Evolutionary conservation across 2,329 filamentous ascomycete genomes (phyloP).

Genomic region (Xylariaceae sp.): DNA sequence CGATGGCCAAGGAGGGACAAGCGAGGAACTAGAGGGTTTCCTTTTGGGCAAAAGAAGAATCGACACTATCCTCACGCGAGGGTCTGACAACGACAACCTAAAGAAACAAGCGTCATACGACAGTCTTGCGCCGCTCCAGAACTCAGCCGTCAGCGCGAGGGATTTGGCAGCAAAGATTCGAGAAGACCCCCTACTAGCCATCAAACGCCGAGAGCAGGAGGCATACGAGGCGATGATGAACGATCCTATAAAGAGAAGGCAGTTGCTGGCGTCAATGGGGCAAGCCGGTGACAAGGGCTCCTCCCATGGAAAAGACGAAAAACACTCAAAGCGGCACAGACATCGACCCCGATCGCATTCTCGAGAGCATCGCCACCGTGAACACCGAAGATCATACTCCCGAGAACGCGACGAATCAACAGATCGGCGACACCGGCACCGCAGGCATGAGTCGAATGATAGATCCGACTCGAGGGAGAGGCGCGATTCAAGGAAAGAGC

Average conservation of each 20-base stretch:
- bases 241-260: constrained; percentile 70
- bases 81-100: constrained; percentile 78
- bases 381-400: constrained; percentile 48
- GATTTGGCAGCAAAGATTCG: constrained; percentile 87
- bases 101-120: constrained; percentile 74
- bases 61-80: constrained; percentile 80
- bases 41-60: constrained; percentile 90
- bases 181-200: constrained; percentile 89
- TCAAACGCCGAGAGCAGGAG: constrained; percentile 89
- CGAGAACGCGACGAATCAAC: constrained; percentile 48
- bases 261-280: constrained; percentile 70
- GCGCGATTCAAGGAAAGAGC: constrained; percentile 32
- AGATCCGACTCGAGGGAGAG: constrained; percentile 42
- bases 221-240: constrained; percentile 82
- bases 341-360: constrained; percentile 44
- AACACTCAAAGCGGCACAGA: constrained; percentile 49
- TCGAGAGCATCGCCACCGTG: constrained; percentile 46
- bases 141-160: constrained; percentile 70
- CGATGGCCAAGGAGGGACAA: constrained; percentile 73
- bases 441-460: constrained; percentile 53
- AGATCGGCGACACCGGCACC: constrained; percentile 48
- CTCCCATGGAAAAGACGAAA: constrained; percentile 50
- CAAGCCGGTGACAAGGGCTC: constrained; percentile 53
- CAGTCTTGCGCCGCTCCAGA: constrained; percentile 65
- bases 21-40: constrained; percentile 92